These are phyloP conservation scores for Excoecaria agallocha DNA, from an alignment of 345 rosid species.

Conservation along the genomic window DNA sequence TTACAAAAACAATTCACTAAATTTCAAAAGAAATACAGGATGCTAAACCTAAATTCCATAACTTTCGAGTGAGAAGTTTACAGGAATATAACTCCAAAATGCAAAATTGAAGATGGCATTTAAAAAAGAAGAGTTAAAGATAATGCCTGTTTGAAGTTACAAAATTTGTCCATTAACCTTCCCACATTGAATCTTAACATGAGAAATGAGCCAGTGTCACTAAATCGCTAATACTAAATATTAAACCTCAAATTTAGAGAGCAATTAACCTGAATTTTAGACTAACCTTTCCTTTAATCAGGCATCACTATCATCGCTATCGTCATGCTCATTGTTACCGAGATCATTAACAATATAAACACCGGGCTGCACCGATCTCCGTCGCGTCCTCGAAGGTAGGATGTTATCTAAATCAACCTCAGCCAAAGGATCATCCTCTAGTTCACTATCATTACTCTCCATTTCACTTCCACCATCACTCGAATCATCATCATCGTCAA, in stretches of 20 bases:
- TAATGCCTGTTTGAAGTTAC: constrained; percentile 2
- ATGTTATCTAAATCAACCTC: constrained; percentile 96
- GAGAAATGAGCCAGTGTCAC: too few species aligned
- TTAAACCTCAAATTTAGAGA: constrained; percentile 10
- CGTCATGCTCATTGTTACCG: constrained; percentile 10
- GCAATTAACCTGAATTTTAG: constrained; percentile 17
- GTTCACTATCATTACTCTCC: constrained; percentile 42
- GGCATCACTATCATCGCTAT: constrained; percentile 11
- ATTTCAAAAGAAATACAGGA: neutral
- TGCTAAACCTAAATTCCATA: neutral
- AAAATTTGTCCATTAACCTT: neutral
- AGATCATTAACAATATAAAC: constrained; percentile 41
- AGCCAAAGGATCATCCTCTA: constrained; percentile 86
- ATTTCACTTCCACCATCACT: constrained; percentile 41
- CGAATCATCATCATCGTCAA: constrained; percentile 15
- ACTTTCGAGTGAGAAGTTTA: neutral
- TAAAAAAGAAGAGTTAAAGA: neutral
- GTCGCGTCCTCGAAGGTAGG: constrained; percentile 80
- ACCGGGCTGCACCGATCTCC: constrained; percentile 43
- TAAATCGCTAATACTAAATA: neutral
- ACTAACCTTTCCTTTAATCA: constrained; percentile 31
- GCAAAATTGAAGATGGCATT: neutral
- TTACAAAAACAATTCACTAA: too few species aligned
- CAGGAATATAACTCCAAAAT: neutral
- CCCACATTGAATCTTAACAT: neutral